Base-by-base conservation (phyloP, 2,329 filamentous ascomycete genomes). In the Pleoardoris graminearum region DNA sequence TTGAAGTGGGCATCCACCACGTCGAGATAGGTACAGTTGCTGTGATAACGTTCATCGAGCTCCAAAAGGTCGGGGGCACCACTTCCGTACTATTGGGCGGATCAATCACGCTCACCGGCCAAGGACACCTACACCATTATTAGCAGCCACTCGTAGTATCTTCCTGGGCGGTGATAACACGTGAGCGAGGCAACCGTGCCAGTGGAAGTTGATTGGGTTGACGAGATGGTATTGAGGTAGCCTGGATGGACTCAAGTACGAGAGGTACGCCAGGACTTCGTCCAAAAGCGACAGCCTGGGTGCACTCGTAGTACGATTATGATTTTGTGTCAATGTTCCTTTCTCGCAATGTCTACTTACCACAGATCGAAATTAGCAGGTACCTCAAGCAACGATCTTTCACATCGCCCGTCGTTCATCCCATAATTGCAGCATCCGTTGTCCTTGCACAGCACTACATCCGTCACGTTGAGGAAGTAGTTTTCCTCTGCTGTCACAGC, bases 381-480 rank as follows among this genome's bases (percentile, higher is more conserved):
- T 7, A 21, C 11, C 27, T 39, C 27, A 6, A 32, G 5, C 23
- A 41, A 21, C 14, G 35, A 12, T 10, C 11, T 22, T 6, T 41
- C 35, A 12, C 46, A 48, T 12, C 36, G 22, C 16, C 22, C 36
- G 12, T 48, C 46, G 14, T 39, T 23, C 2, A 12, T 3, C 16
- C 46, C 46, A 25, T 39, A 48, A 21, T 48, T 48, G 12, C 46
- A 41, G 46, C 46, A 48, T 6, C 22, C 33, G 23, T 32, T 38
- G 25, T 41, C 46, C 23, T 41, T 41, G 46, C 46, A 48, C 5
- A 22, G 8, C 14, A 48, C 27, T n/a, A 41, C 36, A 25, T 48
- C 23, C 3, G 7, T 33, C 5, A 33, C 23, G 17, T 48, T 32
- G 10, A 48, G 12, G 43, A 25, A 35, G 30, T 35, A 16, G 7